Base-by-base conservation (phyloP, 805 yeast genomes). In the Lachancea quebecensis region DNA sequence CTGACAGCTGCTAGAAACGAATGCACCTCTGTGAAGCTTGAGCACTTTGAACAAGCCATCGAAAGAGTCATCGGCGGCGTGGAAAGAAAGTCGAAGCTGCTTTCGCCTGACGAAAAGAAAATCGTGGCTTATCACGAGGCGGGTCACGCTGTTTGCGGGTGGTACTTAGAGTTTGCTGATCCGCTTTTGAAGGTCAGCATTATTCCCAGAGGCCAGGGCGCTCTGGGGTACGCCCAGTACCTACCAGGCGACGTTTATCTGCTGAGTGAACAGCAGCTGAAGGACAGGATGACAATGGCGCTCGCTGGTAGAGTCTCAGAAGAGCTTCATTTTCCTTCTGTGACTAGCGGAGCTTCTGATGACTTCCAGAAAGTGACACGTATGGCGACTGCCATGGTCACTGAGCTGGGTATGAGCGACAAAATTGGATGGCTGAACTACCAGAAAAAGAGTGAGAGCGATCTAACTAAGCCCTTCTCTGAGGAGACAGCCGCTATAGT, bases 81-180 rank as follows among this genome's bases (percentile, higher is more conserved):
- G 38, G 96, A 89, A 63, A 83, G 84, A 66, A 86, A 86, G 60
- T 79, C 93, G 0, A 78, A 82, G 61, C 80, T 90, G 8, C 71
- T 89, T 42, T 79, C 86, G 5, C 81, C 82, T 9, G 86, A 83
- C 31, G 95, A 90, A 65, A 85, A 87, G 71, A 78, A 72, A 53
- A 78, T 85, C 29, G 96, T 89, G 41, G 96, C 96, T 0, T 89
- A 85, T 62, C 97, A 89, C 65, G 97, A 89, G 68, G 97, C 97
- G 1, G 97, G 97, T 0, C 97, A 89, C 64, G 97, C 97, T 3
- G 83, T 89, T 40, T 85, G 96, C 67, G 97, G 96, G 17, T 90
- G 96, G 97, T 87, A 72, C 61, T 72, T 89, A 59, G 77, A 81
- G 67, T 80, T 70, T 68, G 96, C 97, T 10, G 95, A 89, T 63